Conservation (phyloP, 129 eudicot genomes). For the Smallanthus sonchifolius region DNA sequence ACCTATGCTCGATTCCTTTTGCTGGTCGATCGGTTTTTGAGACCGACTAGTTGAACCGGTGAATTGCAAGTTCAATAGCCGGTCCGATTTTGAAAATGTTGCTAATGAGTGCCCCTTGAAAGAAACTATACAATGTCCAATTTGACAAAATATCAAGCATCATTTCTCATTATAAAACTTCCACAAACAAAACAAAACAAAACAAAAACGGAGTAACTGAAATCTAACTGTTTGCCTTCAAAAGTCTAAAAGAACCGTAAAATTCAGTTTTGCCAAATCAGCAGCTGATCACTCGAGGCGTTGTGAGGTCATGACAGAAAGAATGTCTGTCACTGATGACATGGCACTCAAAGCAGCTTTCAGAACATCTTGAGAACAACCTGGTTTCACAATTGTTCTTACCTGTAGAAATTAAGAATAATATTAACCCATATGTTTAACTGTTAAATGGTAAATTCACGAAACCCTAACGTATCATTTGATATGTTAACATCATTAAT, state of each 20-base stretch:
- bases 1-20: too few species aligned
- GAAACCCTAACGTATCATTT: background rate
- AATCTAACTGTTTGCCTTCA: slow-evolving; percentile 20
- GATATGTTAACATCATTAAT: too few species aligned
- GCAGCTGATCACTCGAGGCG: slow-evolving; percentile 11
- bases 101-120: too few species aligned
- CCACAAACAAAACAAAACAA: slow-evolving; percentile 10
- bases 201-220: background rate
- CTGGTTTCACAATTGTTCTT: slow-evolving; percentile 79
- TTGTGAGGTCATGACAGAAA: slow-evolving; percentile 67
- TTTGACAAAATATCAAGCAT: background rate
- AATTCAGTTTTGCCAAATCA: background rate
- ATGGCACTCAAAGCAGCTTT: slow-evolving; percentile 85
- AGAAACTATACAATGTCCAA: too few species aligned
- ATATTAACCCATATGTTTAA: background rate
- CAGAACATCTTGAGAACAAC: slow-evolving; percentile 85
- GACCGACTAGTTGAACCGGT: too few species aligned
- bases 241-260: slow-evolving; percentile 1
- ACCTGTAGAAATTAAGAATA: slow-evolving; percentile 40
- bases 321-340: slow-evolving; percentile 75
- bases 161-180: background rate
- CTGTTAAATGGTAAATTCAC: background rate
- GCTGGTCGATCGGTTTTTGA: too few species aligned
- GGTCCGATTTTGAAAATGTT: too few species aligned
- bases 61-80: too few species aligned